Base-by-base conservation (phyloP, 1,139 yeast species). In the Debaryomycetaceae sp. region DNA sequence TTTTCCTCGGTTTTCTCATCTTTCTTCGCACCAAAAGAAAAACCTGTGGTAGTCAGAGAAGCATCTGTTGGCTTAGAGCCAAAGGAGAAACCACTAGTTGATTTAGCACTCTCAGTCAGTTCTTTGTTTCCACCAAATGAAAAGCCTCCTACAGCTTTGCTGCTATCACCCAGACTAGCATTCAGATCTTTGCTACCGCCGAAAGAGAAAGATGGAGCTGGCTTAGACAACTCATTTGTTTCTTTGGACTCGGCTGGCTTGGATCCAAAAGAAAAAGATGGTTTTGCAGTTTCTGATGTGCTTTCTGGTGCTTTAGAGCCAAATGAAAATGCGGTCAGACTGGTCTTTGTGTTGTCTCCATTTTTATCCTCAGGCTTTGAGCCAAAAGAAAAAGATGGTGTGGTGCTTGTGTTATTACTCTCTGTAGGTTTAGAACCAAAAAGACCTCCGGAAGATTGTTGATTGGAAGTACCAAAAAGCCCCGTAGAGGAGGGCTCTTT, bases 401-500 rank as follows among this genome's bases (percentile, higher is more conserved):
- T 8, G 51, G 41, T 30, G 42, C 41, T 9, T 49, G 52, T 22
- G 17, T 48, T 53, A 7, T 47, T 47, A 45, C 51, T 56, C n/a
- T 50, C 53, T 4, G 51, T 59, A 17, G 55, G 46, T 37, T 51
- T 56, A 11, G 62, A 48, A 4, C 67, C 68, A 41, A 61, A 53
- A 31, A 52, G 41, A 8, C 50, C 52, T n/a, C 57, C 56, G 11
- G 36, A 5, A 11, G 40, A 5, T 22, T 22, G 26, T 11, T 22
- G 26, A 11, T 8, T 22, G 26, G 26, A 22, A 22, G 26, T 17
- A 8, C 32, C 32, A 30, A 13, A 13, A 30, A 30, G 17, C 9
- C 17, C 15, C n/a, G 7, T 8, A 9, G 15, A 14, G 8, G 32
- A 13, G 4, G 32, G 8, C 32, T 30, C 17, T 8, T n/a, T 30